Conservation (phyloP, 495 filamentous ascomycete genomes). For the Xylaria longipes region DNA sequence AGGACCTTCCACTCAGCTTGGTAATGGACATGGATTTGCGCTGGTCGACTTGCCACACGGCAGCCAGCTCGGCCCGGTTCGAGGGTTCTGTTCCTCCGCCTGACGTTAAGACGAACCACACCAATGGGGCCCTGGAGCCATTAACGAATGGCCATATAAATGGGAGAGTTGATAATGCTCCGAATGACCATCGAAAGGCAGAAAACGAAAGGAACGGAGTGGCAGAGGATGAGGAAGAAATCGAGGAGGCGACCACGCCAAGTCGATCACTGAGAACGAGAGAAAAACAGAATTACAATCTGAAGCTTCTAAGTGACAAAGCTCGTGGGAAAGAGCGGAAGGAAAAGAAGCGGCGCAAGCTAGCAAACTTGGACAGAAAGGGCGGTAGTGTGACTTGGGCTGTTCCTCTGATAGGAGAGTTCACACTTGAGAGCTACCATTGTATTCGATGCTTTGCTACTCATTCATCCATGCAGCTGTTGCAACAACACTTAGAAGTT, state of each 20-base stretch:
- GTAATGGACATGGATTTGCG: constrained; percentile 55
- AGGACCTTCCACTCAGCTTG: constrained; percentile 44
- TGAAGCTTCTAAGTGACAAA: constrained; percentile 56
- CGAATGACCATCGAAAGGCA: constrained; percentile 29
- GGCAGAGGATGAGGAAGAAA: constrained; percentile 42
- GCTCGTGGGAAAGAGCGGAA: constrained; percentile 53
- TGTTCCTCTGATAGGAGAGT: constrained; percentile 50
- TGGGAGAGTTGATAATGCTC: constrained; percentile 30
- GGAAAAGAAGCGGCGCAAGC: constrained; percentile 47
- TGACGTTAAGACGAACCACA: constrained; percentile 39
- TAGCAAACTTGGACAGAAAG: constrained; percentile 36
- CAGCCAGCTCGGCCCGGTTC: constrained; percentile 32
- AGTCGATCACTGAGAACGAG: constrained; percentile 47
- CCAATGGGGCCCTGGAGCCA: constrained; percentile 38
- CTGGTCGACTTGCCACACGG: constrained; percentile 45
- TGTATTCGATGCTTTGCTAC: constrained; percentile 55
- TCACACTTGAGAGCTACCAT: constrained; percentile 46
- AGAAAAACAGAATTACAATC: constrained; percentile 57
- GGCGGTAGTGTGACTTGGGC: constrained; percentile 49
- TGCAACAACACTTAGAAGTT: constrained; percentile 52
- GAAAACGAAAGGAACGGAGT: constrained; percentile 36
- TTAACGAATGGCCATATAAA: constrained; percentile 39
- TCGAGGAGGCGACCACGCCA: constrained; percentile 46
- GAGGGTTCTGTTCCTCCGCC: constrained; percentile 30
- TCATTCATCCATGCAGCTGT: constrained; percentile 48